Conservation (phyloP, 768 basidiomycete species). For the Suillus cothurnatus region DNA sequence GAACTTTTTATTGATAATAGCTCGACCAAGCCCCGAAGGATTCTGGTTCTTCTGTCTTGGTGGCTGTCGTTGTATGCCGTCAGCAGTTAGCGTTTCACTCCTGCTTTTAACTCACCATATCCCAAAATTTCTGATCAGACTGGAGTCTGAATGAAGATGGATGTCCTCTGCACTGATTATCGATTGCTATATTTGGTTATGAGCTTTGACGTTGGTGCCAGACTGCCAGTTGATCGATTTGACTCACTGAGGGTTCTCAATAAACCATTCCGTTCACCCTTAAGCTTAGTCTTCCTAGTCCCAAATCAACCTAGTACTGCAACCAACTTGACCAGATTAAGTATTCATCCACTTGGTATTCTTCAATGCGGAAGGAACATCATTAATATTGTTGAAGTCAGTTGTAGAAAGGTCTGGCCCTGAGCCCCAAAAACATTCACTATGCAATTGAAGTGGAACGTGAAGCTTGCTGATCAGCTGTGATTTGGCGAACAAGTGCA, state of each 20-base stretch:
- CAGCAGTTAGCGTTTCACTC: not conserved
- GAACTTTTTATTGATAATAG: slow-evolving; percentile 90
- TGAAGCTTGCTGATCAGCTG: not conserved
- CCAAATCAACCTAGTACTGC: not conserved
- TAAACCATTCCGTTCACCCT: not conserved
- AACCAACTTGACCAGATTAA: not conserved
- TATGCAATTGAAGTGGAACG: not conserved
- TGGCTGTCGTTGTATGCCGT: slow-evolving; percentile 40
- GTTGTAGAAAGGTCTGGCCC: not conserved
- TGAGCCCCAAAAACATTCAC: not conserved
- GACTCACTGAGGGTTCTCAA: no score
- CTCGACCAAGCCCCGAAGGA: slow-evolving; percentile 86
- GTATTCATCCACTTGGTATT: not conserved
- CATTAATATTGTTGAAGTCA: not conserved
- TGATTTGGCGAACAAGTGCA: not conserved
- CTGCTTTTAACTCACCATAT: not conserved
- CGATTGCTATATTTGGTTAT: not conserved
- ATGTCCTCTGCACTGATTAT: not conserved
- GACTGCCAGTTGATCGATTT: no score
- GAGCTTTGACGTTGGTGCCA: not conserved
- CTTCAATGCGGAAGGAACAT: not conserved
- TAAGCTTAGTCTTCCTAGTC: not conserved
- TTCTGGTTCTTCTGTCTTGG: slow-evolving; percentile 64
- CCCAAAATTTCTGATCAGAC: not conserved
- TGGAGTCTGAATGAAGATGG: not conserved